These are phyloP conservation scores for Coemansia sp. DNA, from an alignment of 192 early-diverging fungal species.

Conservation along the genomic window DNA sequence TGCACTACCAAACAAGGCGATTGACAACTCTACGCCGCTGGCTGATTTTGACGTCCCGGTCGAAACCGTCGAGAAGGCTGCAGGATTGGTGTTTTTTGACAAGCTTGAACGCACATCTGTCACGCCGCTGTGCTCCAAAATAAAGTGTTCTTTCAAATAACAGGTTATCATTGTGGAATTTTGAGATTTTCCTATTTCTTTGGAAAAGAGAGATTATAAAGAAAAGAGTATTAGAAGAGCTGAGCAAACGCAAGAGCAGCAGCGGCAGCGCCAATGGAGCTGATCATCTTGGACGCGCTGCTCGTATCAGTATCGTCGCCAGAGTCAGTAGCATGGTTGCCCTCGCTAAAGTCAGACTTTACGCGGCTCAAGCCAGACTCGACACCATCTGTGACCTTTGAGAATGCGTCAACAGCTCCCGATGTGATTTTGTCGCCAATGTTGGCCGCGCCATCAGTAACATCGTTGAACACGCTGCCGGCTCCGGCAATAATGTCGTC, in stretches of 20 bases:
- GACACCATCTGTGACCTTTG: neutral
- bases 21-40: conserved; percentile 65
- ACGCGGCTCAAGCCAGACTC: conserved; percentile 21
- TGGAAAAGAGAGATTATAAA: neutral
- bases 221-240: conserved; percentile 22
- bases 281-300: neutral
- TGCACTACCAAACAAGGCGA: conserved; percentile 79
- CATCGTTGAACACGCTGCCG: conserved; percentile 22
- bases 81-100: conserved; percentile 71
- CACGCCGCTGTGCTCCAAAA: neutral
- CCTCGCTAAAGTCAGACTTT: conserved; percentile 42
- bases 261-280: conserved; percentile 12
- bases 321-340: conserved; percentile 9
- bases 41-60: conserved; percentile 68
- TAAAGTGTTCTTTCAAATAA: neutral
- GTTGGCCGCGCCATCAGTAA: neutral
- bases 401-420: neutral
- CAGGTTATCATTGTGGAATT: neutral
- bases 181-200: neutral
- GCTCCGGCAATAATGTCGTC: conserved; percentile 21
- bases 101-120: conserved; percentile 43
- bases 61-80: conserved; percentile 68
- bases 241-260: conserved; percentile 24
- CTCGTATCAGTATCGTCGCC: neutral
- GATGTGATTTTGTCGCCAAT: conserved; percentile 6